Evolutionary conservation across 148 eudicot genomes (phyloP).

Genomic region (Vaccinium darrowii): DNA sequence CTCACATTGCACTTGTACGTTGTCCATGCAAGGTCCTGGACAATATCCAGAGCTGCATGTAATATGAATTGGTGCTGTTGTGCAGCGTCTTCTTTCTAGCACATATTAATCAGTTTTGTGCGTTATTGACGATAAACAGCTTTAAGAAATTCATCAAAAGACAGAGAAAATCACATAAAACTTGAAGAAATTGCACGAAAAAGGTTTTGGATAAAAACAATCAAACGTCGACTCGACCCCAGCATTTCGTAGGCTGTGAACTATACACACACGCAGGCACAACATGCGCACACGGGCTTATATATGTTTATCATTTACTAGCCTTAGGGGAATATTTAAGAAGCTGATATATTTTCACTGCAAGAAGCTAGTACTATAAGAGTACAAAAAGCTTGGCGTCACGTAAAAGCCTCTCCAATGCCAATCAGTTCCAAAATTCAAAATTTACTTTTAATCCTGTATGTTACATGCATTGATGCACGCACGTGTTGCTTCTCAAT

Average conservation of each 20-base stretch:
- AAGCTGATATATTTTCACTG: background rate
- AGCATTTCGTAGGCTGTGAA: background rate
- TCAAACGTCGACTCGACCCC: background rate
- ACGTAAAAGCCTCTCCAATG: background rate
- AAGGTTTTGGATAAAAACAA: background rate
- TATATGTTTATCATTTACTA: background rate
- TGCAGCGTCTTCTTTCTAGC: too few relatives aligned
- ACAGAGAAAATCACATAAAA: background rate
- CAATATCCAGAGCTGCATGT: slow-evolving; percentile 91
- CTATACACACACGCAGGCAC: too few relatives aligned
- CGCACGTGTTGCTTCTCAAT: background rate
- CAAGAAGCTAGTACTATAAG: background rate
- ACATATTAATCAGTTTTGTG: too few relatives aligned
- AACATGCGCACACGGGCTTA: too few relatives aligned
- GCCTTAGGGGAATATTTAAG: background rate
- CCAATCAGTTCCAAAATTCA: background rate
- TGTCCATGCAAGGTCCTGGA: slow-evolving; percentile 98
- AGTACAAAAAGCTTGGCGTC: background rate
- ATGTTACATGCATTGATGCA: too few relatives aligned
- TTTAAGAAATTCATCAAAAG: slow-evolving; percentile 8
- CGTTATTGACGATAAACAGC: slow-evolving; percentile 5
- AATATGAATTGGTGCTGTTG: slow-evolving; percentile 92
- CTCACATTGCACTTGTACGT: slow-evolving; percentile 99
- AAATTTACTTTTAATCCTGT: background rate
- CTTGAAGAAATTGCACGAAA: background rate